Conservation (phyloP, 2,329 filamentous ascomycete genomes). For the Arthrinium phaeospermum region DNA sequence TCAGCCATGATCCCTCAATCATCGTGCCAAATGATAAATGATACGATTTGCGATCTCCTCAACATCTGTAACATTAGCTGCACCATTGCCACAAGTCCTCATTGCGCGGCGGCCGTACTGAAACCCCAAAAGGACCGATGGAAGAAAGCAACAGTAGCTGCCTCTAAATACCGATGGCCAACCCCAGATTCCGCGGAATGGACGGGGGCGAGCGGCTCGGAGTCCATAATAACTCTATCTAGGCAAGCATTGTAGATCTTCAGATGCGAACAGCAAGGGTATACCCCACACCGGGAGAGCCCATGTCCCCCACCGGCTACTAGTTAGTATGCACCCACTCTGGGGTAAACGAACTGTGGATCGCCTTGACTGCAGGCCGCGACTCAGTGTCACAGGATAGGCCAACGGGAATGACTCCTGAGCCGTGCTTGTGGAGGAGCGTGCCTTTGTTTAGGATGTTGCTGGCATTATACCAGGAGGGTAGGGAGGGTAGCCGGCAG, state of each 20-base stretch:
- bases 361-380: background rate
- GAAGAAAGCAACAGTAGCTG: background rate
- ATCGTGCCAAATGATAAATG: background rate
- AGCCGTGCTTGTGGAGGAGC: background rate
- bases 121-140: background rate
- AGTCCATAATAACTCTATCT: constrained; percentile 8
- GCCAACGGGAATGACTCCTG: background rate
- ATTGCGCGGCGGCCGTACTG: background rate
- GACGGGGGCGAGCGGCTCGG: background rate
- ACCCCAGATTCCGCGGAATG: constrained; percentile 13
- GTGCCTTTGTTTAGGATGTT: background rate
- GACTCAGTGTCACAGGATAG: background rate
- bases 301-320: background rate
- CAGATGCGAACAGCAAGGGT: background rate
- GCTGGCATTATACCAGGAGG: background rate
- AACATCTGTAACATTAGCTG: background rate
- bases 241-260: background rate
- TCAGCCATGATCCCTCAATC: background rate
- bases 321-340: background rate
- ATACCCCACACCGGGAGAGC: constrained; percentile 8
- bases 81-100: background rate
- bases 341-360: constrained; percentile 11
- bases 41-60: background rate
- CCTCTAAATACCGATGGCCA: background rate
- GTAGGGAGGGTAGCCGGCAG: background rate